Conservation (phyloP, 2,329 filamentous ascomycete genomes). For the Cytospora paraplurivora region DNA sequence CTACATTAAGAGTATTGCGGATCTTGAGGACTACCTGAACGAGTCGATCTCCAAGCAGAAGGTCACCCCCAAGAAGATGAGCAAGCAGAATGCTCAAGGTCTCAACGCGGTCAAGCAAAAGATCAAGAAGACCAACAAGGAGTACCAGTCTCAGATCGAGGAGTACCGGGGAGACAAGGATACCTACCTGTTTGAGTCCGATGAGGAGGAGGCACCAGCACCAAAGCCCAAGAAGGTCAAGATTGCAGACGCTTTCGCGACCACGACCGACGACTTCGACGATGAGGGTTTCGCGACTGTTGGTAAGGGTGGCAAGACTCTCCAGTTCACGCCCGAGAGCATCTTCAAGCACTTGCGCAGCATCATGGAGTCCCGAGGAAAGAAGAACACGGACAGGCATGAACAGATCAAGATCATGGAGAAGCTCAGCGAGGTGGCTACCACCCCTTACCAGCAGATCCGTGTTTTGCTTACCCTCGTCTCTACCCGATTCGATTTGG, state of each 20-base stretch:
- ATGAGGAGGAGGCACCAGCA: conserved; percentile 70
- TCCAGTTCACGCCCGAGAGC: conserved; percentile 94
- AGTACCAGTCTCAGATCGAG: conserved; percentile 85
- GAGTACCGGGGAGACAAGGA: conserved; percentile 84
- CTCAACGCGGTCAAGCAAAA: conserved; percentile 97
- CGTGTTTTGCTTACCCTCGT: conserved; percentile 89
- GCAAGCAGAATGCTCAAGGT: conserved; percentile 88
- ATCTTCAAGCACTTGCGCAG: conserved; percentile 95
- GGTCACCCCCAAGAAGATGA: conserved; percentile 97
- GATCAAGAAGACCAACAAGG: conserved; percentile 98
- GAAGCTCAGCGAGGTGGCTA: conserved; percentile 86
- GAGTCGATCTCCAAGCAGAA: conserved; percentile 96
- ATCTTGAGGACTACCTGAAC: conserved; percentile 92
- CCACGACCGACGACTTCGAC: conserved; percentile 57
- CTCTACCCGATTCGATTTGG: conserved; percentile 92
- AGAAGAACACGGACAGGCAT: conserved; percentile 95
- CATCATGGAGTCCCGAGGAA: conserved; percentile 93
- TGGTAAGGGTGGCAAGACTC: conserved; percentile 82
- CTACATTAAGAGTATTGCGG: conserved; percentile 90
- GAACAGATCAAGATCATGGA: conserved; percentile 99
- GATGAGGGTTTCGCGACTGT: conserved; percentile 90
- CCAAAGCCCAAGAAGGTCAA: conserved; percentile 56
- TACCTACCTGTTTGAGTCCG: conserved; percentile 76
- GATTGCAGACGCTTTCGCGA: conserved; percentile 48
- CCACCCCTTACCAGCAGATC: conserved; percentile 90